Evolutionary conservation across 192 early-diverging fungal species (phyloP), one percentile per base, ranked within the genome.

Genomic region (Nowakowskiella sp.): DNA sequence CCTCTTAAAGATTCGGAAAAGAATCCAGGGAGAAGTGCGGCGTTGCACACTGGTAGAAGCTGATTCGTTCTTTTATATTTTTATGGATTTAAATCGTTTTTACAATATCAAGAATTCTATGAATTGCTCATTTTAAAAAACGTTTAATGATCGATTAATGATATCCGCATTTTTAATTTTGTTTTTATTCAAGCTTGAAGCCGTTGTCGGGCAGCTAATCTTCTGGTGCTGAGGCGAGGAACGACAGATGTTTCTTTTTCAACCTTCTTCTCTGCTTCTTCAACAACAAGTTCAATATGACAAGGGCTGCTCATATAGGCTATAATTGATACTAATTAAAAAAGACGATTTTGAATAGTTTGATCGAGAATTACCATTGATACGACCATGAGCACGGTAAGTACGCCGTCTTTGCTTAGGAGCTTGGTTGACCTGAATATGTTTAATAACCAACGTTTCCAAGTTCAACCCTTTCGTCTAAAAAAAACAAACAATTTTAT

Each of bases 361-460:
- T 6, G 21, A 51, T 7, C n/a, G n/a, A n/a, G n/a, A 71, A 62
- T 59, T 60, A 72, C 72, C 70, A 79, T 86, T 86, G 70, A 91
- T 91, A 66, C 91, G 85, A 84, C 94, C 94, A 82, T 98, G 94
- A 62, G 92, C 94, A 82, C 94, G 89, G 88, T 86, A 95, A 31
- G 90, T 95, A 67, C 94, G 77, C 65, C 94, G 86, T 61, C 94
- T 89, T 72, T 91, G 88, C 78, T 92, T 92, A 66, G 89, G 89
- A 58, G 94, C 94, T 69, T 91, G 87, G 84, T 98, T 95, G 74
- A 98, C 92, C 78, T 91, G 84, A 58, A 97, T 88, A 85, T 93
- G 87, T 78, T 85, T 84, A 67, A 98, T 78, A 53, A 88, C 81
- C 53, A 93, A 78, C 65, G 87, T 80, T 51, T 96, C 90, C 52